Conservation (phyloP, 139 green algal species). For the Nannochloris sp. region DNA sequence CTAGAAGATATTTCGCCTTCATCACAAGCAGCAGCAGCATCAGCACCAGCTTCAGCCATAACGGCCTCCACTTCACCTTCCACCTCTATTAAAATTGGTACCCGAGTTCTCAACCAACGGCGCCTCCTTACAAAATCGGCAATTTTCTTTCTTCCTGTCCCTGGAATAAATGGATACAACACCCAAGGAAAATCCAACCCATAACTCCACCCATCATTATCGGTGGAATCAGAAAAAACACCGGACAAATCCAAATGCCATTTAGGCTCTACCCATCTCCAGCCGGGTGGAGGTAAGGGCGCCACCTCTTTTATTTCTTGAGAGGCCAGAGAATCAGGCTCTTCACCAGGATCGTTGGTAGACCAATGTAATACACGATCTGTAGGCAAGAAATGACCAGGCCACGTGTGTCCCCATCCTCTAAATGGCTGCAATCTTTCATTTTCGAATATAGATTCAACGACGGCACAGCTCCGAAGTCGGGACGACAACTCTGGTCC, state of each 20-base stretch:
- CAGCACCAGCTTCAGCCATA: no score
- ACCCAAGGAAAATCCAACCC: conserved; percentile 60
- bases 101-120: conserved; percentile 50
- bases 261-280: conserved; percentile 49
- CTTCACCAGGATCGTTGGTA: conserved; percentile 7
- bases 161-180: conserved; percentile 31
- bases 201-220: conserved; percentile 73
- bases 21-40: no score
- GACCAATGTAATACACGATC: conserved; percentile 67
- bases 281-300: conserved; percentile 20
- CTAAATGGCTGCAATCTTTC: conserved; percentile 79
- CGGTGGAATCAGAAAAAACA: conserved; percentile 22
- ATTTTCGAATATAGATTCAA: conserved; percentile 83
- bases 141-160: conserved; percentile 29
- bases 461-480: conserved; percentile 9
- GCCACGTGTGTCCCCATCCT: conserved; percentile 75
- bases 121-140: conserved; percentile 55
- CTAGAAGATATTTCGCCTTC: no score
- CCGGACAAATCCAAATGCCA: conserved; percentile 69
- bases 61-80: no score
- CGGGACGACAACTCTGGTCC: neutral
- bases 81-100: neutral
- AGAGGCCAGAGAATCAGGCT: neutral
- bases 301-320: conserved; percentile 5
- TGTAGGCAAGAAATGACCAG: conserved; percentile 78